Base-by-base conservation (phyloP, 2,329 filamentous ascomycete species). In the Penicillium olsonii region DNA sequence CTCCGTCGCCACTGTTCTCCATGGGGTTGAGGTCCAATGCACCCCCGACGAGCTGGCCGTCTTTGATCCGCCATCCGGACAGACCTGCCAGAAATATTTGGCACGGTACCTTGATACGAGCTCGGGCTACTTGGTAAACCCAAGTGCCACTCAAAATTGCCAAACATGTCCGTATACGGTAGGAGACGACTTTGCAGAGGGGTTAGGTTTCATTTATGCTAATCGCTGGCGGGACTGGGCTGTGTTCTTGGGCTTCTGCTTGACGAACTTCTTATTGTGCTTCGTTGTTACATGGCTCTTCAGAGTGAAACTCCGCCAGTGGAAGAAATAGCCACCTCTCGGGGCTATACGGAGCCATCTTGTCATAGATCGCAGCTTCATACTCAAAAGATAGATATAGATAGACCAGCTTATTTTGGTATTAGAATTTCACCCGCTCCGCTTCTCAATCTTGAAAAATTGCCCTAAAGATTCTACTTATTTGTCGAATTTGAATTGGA, bases 211-310 rank as follows among this genome's bases (percentile, higher is more conserved):
- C 12, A 35, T 15, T 2, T 52, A 52, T 29, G 26, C 14, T 9
- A n/a, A 47, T 14, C 33, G 40, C 1, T 52, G 44, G 49, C 18
- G 49, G 12, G 35, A 48, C 17, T 48, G 38, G 39, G 49, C 44
- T 8, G 45, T 48, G 12, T 52, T 52, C 34, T 14, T 52, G 31
- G 49, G 45, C 1, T 52, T 52, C 14, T 43, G 45, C n/a, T 29
- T 42, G 12, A 41, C 45, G 1, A 52, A 48, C 22, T 24, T 24
- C 8, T 24, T 24, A 4, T 24, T 24, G 22, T 4, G 4, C 8
- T 24, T 24, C 22, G 22, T 24, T 8, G 22, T 24, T 4, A 24
- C 22, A 8, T 24, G 22, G 22, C 8, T 24, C 22, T 8, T 24
- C 22, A 24, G 22, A 8, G 22, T 24, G 22, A 24, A 24, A 24